A percentile compares a stretch with the other conserved stretches of the same genome.
phyloP scores from a whole-genome alignment of 345 rosid genomes.

The Adansonia digitata region DNA sequence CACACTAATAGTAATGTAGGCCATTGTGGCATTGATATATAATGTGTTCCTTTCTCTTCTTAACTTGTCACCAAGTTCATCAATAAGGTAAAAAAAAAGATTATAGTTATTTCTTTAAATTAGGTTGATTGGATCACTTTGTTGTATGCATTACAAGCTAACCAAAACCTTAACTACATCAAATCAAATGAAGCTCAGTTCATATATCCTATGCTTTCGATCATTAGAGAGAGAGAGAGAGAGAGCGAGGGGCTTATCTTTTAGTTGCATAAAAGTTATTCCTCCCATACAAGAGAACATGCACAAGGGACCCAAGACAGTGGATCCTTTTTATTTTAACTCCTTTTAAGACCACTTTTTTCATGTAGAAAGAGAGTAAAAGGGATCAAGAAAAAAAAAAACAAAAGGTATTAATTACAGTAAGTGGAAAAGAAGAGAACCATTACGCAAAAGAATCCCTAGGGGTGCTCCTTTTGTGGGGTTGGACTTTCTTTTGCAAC shows the following conservation, averaged over 20 bases:
- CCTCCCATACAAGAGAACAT: conserved; percentile 16
- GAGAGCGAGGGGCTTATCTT: not conserved
- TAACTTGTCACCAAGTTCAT: not conserved
- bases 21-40: not conserved
- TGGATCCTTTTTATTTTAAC: conserved; percentile 7
- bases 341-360: conserved; percentile 17
- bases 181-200: too few species aligned
- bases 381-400: not conserved
- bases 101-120: not conserved
- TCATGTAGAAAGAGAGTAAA: too few species aligned
- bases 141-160: too few species aligned
- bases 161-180: too few species aligned
- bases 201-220: too few species aligned
- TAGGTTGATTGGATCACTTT: not conserved
- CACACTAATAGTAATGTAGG: too few species aligned
- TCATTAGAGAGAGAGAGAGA: too few species aligned
- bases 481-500: conserved; percentile 11
- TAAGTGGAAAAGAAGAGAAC: conserved; percentile 3
- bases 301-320: conserved; percentile 17
- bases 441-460: conserved; percentile 15
- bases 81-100: not conserved
- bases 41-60: not conserved
- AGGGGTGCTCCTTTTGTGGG: too few species aligned
- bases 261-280: conserved; percentile 10
- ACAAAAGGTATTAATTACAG: not conserved